Conservation (phyloP, 306 rosid genomes). For the Hylodesmum podocarpum region DNA sequence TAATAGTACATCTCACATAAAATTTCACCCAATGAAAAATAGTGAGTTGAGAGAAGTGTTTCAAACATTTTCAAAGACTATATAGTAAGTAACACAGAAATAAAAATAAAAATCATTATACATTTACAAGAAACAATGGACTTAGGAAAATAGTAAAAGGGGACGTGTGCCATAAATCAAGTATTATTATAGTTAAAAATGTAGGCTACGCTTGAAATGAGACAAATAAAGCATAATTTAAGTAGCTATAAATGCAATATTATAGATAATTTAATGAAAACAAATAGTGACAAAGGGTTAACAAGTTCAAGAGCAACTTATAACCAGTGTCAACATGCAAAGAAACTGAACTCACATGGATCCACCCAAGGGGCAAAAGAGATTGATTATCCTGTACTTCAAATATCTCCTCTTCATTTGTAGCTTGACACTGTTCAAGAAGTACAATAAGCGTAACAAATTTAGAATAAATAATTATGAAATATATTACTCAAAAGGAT, state of each 20-base stretch:
- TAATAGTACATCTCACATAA: background rate
- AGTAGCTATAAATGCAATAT: constrained; percentile 1
- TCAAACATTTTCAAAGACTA: background rate
- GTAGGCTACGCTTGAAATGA: too few relatives aligned
- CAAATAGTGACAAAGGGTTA: background rate
- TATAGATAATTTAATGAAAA: background rate
- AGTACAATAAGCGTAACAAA: constrained; percentile 4
- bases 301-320: background rate
- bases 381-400: constrained; percentile 83
- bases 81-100: background rate
- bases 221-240: too few relatives aligned
- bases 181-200: too few relatives aligned
- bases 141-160: background rate
- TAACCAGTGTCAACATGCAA: background rate
- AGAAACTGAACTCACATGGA: constrained; percentile 69
- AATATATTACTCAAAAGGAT: constrained; percentile 13
- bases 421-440: constrained; percentile 74
- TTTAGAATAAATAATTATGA: constrained; percentile 3
- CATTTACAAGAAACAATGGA: background rate
- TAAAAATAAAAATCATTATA: background rate
- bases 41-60: background rate
- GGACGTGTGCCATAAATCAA: background rate
- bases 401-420: constrained; percentile 90
- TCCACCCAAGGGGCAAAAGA: constrained; percentile 97
- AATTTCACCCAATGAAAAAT: background rate